A percentile compares a stretch with the other conserved stretches of the same genome.
These are phyloP conservation scores for Ustilago sp. DNA, from an alignment of 1,284 basidiomycete genomes.

Conservation along the genomic window DNA sequence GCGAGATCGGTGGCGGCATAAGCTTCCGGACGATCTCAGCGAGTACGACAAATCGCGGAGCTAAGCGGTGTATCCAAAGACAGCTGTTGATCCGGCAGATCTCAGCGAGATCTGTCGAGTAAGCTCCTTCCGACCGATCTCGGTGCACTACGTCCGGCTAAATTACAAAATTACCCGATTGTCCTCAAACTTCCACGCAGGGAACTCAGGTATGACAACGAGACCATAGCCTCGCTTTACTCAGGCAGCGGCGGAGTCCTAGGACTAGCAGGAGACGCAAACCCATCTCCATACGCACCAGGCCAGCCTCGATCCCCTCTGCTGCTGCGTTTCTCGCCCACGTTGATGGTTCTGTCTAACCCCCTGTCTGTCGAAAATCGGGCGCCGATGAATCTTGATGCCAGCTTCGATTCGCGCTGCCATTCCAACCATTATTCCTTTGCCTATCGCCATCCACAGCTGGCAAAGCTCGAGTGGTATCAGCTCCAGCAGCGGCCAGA, in stretches of 20 bases:
- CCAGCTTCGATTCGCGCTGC: conserved; percentile 12
- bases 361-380: conserved; percentile 11
- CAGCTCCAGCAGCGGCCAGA: conserved; percentile 21
- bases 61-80: no score
- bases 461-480: not conserved
- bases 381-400: conserved; percentile 1
- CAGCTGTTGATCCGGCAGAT: no score
- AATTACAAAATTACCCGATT: no score
- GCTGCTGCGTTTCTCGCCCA: not conserved
- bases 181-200: no score
- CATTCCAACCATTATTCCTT: conserved; percentile 6
- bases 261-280: conserved; percentile 3
- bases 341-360: conserved; percentile 2
- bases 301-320: not conserved
- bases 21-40: no score
- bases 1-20: no score
- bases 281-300: not conserved
- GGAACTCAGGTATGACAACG: no score
- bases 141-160: no score
- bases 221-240: not conserved
- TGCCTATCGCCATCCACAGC: not conserved
- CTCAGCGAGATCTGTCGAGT: no score
- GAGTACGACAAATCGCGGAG: no score
- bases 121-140: no score
- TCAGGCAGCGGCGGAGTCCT: conserved; percentile 24